These are phyloP conservation scores for Oryza brachyantha DNA, from an alignment of 176 grass and related monocot genomes.

Conservation along the genomic window DNA sequence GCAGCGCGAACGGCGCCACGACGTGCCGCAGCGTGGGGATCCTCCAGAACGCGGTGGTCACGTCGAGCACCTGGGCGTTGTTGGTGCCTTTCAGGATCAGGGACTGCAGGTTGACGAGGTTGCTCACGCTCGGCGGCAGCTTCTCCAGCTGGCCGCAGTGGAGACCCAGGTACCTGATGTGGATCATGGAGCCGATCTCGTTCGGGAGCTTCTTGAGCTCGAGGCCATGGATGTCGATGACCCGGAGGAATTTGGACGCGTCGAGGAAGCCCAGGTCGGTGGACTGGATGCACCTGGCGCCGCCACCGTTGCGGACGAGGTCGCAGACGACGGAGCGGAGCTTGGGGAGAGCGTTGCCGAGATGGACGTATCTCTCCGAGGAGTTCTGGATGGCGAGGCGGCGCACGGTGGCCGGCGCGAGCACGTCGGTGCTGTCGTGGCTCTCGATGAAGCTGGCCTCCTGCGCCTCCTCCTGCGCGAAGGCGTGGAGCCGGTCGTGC, in stretches of 20 bases:
- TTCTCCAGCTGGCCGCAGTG: slow-evolving; percentile 28
- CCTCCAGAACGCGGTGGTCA: slow-evolving; percentile 48
- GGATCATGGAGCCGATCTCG: slow-evolving; percentile 54
- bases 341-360: slow-evolving; percentile 49
- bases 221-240: slow-evolving; percentile 52
- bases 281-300: slow-evolving; percentile 12
- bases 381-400: slow-evolving; percentile 50
- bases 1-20: slow-evolving; percentile 33
- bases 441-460: slow-evolving; percentile 52
- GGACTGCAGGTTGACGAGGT: slow-evolving; percentile 59
- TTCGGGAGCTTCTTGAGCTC: slow-evolving; percentile 40
- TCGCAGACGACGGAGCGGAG: slow-evolving; percentile 53
- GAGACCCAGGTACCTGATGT: slow-evolving; percentile 55
- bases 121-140: slow-evolving; percentile 41
- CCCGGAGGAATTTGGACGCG: slow-evolving; percentile 53
- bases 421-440: slow-evolving; percentile 55
- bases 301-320: background rate
- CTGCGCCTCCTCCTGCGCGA: slow-evolving; percentile 55
- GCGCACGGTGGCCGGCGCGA: slow-evolving; percentile 47
- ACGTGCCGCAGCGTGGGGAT: slow-evolving; percentile 52
- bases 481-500: slow-evolving; percentile 49
- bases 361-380: slow-evolving; percentile 34
- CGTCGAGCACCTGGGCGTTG: slow-evolving; percentile 5
- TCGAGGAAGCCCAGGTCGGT: slow-evolving; percentile 44
- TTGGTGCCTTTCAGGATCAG: slow-evolving; percentile 39